Conservation (phyloP, 164 flowering plant species). For the Protea cynaroides region DNA sequence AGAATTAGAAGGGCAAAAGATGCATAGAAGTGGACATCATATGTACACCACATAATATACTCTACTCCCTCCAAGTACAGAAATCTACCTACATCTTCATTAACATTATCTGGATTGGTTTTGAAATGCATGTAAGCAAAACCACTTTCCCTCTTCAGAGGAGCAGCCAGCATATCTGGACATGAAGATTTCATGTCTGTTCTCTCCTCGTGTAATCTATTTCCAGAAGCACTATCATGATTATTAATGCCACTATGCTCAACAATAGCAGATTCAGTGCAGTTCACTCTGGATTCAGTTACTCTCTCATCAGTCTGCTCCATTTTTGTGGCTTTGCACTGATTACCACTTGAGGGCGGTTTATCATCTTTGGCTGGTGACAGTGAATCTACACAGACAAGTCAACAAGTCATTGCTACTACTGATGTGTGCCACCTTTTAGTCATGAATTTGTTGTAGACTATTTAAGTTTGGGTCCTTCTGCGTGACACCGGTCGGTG, state of each 20-base stretch:
- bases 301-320: slow-evolving; percentile 20
- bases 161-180: slow-evolving; percentile 11
- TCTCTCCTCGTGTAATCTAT: slow-evolving; percentile 22
- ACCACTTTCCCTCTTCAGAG: slow-evolving; percentile 7
- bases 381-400: slow-evolving; percentile 46
- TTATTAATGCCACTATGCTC: slow-evolving; percentile 20
- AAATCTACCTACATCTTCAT: slow-evolving; percentile 80
- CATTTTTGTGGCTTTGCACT: slow-evolving; percentile 11
- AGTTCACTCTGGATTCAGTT: slow-evolving; percentile 26
- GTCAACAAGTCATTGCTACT: slow-evolving; percentile 2
- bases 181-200: slow-evolving; percentile 6
- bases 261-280: slow-evolving; percentile 9
- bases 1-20: slow-evolving; percentile 81
- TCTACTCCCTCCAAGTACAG: slow-evolving; percentile 89
- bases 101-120: slow-evolving; percentile 20
- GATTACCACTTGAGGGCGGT: slow-evolving; percentile 15
- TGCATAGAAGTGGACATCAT: slow-evolving; percentile 95
- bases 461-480: no score
- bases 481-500: no score
- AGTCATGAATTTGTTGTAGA: background rate
- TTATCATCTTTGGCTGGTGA: slow-evolving; percentile 21
- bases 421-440: background rate
- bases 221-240: slow-evolving; percentile 8
- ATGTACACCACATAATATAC: slow-evolving; percentile 92
- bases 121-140: background rate